Evolutionary conservation across 306 rosid genomes (phyloP), one percentile per base, ranked within the genome.

Genomic region (Echinosophora koreensis): DNA sequence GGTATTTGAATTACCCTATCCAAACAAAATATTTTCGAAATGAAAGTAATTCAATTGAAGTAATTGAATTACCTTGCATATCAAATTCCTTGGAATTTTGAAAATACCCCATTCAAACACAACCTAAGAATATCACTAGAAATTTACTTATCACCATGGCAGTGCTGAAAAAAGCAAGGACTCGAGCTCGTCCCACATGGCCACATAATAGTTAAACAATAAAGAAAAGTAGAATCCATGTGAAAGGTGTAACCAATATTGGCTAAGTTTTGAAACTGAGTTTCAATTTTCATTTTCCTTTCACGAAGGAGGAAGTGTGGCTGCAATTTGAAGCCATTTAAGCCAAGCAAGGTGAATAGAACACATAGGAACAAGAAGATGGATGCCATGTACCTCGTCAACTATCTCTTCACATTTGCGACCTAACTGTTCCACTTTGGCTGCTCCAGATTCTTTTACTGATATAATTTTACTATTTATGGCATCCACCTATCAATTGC

Each of bases 401-500:
- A 76, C 66, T 71, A 90, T 37, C 83, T 88, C 93, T 71, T 85
- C 85, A 32, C 83, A 82, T 76, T 80, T 87, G 63, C 38, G 0
- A 58, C 61, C 50, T 30, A 95, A 73, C 70, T 69, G 83, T 59
- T 80, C 86, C 81, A 82, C 86, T 82, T 85, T 83, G 47, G 76
- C 83, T 34, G 79, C 80, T 60, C 77, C 80, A 68, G 92, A 76
- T 71, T 90, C 90, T 81, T 77, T 79, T n/a, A 76, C 80, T 12
- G 88, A 84, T 46, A 63, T 50, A 2, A 86, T 85, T 63, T 66
- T 64, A 78, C 81, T 64, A 76, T 83, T 85, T 44, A 82, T 34
- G 27, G 83, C 78, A 64, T 92, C 93, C 74, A 86, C 97, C 97
- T 94, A 65, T 27, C 67, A 82, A 55, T 77, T 71, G 47, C 59